phyloP scores from a whole-genome alignment of 1,284 basidiomycete species.

The Cystobasidium sp. region DNA sequence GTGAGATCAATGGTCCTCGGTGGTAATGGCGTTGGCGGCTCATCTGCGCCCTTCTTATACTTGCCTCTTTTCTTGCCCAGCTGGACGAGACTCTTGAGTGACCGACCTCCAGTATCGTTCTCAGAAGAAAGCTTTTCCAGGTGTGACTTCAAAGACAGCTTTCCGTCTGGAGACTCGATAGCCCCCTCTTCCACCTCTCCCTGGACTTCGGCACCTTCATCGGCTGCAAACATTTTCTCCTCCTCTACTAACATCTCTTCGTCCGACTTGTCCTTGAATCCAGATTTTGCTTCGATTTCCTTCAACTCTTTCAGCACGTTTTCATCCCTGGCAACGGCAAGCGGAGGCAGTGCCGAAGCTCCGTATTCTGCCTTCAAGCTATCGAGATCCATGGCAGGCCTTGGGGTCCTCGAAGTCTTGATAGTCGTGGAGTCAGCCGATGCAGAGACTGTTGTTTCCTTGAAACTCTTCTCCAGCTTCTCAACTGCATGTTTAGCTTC shows the following conservation, averaged over 20 bases:
- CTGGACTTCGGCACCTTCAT: slow-evolving; percentile 51
- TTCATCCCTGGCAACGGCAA: slow-evolving; percentile 28
- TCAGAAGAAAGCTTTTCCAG: slow-evolving; percentile 43
- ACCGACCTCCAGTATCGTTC: slow-evolving; percentile 52
- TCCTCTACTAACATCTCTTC: background rate
- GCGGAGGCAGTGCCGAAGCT: slow-evolving; percentile 9
- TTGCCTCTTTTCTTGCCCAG: too few species aligned
- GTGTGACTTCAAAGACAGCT: too few species aligned
- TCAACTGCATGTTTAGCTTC: too few species aligned
- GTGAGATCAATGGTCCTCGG: background rate
- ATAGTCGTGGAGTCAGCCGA: too few species aligned
- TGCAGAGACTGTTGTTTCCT: too few species aligned
- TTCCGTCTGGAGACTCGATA: slow-evolving; percentile 6
- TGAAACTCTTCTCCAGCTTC: too few species aligned
- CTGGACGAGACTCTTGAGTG: background rate
- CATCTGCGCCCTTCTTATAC: too few species aligned
- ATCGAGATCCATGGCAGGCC: background rate
- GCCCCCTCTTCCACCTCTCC: slow-evolving; percentile 50
- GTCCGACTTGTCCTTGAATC: background rate
- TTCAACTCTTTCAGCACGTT: slow-evolving; percentile 14
- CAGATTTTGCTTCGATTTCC: background rate
- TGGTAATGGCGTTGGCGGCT: background rate
- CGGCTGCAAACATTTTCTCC: slow-evolving; percentile 14
- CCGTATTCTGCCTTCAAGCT: slow-evolving; percentile 13
- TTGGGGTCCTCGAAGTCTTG: background rate